These are phyloP conservation scores for Euphrasia arctica DNA, from an alignment of 305 asterid genomes.

Conservation along the genomic window DNA sequence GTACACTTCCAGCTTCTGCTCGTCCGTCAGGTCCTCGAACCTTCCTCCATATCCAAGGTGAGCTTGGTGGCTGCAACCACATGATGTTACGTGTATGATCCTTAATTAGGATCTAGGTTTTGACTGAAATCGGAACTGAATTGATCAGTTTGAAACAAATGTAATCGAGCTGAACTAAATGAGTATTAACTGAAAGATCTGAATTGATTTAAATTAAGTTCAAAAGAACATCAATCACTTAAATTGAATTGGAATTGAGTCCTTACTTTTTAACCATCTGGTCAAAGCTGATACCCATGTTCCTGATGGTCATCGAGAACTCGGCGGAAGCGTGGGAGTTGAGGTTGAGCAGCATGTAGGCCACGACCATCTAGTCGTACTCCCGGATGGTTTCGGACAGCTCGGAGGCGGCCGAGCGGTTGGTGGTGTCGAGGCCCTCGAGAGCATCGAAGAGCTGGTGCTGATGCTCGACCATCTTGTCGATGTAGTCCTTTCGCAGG, in stretches of 20 bases:
- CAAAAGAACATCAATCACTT: too few species aligned
- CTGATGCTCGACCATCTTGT: background rate
- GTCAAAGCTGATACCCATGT: background rate
- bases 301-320: background rate
- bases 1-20: constrained; percentile 5
- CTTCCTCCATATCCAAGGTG: background rate
- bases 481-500: background rate
- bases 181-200: too few species aligned
- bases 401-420: background rate
- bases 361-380: background rate
- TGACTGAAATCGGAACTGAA: too few species aligned
- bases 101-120: too few species aligned
- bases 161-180: too few species aligned
- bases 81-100: too few species aligned
- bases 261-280: background rate
- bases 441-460: background rate
- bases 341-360: background rate
- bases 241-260: background rate
- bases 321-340: background rate
- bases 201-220: too few species aligned
- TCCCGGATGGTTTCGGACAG: background rate
- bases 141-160: too few species aligned
- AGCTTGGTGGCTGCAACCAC: background rate
- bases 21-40: background rate
- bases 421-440: background rate